Evolutionary conservation across 306 rosid genomes (phyloP), one percentile per base, ranked within the genome.

Genomic region (Spatholobus suberectus): DNA sequence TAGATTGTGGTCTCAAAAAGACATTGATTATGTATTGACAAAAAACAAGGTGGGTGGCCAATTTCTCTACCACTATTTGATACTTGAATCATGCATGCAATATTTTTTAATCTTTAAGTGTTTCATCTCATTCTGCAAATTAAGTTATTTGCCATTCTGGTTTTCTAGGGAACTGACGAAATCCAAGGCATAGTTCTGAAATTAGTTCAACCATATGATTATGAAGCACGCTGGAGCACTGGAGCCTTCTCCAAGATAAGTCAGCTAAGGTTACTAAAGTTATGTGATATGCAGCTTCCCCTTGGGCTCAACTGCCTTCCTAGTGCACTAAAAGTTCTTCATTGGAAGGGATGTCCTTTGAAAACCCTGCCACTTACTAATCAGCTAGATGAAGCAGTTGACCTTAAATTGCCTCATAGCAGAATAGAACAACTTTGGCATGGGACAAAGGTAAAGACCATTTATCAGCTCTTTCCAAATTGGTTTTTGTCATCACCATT

Each of bases 1-100:
- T 75, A 74, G 87, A 35, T 65, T 84, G 65, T 84, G 87, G 87
- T 66, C 81, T 46, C 87, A 68, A 58, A 76, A 84, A 14, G 84
- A 84, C 81, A 67, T 67, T 35, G 78, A 74, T 59, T 55, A 40
- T 21, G 79, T 83, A 34, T 52, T 90, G 51, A 72, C 82, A 34
- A 74, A 79, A 80, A 79, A 84, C 51, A 84, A 80, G 84, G 87
- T 79, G 29, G 7, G 47, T 65, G n/a, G 40, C 70, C 61, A 44
- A 46, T 5, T 55, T 80, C 76, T 24, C n/a, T 29, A 21, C 13
- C 2, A 27, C 71, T 17, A n/a, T 75, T 43, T 1, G 2, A 41
- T 43, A 20, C 6, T 52, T 21, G 57, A 24, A 43, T 58, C 21
- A 17, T 34, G 63, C 59, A 32, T 73, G 23, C 11, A 43, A 8